Conservation (phyloP, 345 rosid species). For the Bruguiera gymnorhiza region DNA sequence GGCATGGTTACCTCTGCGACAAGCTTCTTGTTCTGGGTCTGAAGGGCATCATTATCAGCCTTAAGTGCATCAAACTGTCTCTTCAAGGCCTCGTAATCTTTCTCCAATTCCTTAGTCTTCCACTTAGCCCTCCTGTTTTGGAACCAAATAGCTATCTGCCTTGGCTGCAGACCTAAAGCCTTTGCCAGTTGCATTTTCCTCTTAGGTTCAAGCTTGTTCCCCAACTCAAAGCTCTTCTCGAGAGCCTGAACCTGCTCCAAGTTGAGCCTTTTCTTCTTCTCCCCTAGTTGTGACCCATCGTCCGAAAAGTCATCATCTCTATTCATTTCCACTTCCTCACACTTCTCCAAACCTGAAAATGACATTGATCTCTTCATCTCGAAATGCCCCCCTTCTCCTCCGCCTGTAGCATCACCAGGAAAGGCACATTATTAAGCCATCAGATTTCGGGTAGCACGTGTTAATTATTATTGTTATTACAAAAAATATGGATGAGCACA, state of each 20-base stretch:
- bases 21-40: constrained; percentile 32
- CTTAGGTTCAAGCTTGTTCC: constrained; percentile 39
- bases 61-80: constrained; percentile 32
- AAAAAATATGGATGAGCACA: too few species aligned
- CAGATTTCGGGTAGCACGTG: too few species aligned
- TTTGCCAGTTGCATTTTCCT: constrained; percentile 36
- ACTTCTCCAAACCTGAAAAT: constrained; percentile 53
- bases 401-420: constrained; percentile 32
- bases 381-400: constrained; percentile 35
- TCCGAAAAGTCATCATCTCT: constrained; percentile 75
- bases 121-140: constrained; percentile 37
- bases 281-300: constrained; percentile 44
- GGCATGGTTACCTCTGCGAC: constrained; percentile 21
- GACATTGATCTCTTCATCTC: constrained; percentile 83
- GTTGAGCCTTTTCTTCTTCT: constrained; percentile 37
- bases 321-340: constrained; percentile 36
- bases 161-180: constrained; percentile 33
- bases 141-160: constrained; percentile 39
- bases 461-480: too few species aligned
- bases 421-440: neutral
- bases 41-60: constrained; percentile 32
- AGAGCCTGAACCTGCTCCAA: constrained; percentile 36
- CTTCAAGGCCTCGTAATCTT: constrained; percentile 31
- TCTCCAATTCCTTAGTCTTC: constrained; percentile 39
- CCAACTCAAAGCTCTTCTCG: constrained; percentile 33